Conservation (phyloP, 345 rosid species). For the Lumnitzera racemosa region DNA sequence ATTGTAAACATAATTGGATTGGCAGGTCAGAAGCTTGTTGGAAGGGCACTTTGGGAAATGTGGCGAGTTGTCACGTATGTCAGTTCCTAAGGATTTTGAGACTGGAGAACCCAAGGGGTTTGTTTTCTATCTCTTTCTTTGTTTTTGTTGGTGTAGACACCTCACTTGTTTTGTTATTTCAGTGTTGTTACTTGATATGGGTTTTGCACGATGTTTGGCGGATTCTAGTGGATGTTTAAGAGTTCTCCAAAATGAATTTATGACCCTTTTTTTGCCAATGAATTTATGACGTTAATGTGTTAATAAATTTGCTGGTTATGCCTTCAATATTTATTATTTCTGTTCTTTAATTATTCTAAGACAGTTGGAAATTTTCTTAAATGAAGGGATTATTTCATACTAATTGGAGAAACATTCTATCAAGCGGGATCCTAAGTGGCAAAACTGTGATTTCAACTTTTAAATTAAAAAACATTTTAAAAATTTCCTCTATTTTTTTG, state of each 20-base stretch:
- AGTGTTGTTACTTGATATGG: too few relatives aligned
- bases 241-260: background rate
- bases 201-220: too few relatives aligned
- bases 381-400: too few relatives aligned
- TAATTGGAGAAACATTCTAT: too few relatives aligned
- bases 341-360: background rate
- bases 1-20: background rate
- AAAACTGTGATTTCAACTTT: too few relatives aligned
- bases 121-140: conserved; percentile 9
- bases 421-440: too few relatives aligned
- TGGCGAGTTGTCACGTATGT: conserved; percentile 54
- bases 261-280: too few relatives aligned
- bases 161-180: too few relatives aligned
- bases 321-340: background rate
- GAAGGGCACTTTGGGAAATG: conserved; percentile 58
- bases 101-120: conserved; percentile 71
- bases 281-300: background rate
- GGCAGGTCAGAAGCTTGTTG: conserved; percentile 47
- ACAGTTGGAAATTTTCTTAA: background rate
- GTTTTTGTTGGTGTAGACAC: background rate
- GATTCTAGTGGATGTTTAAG: too few relatives aligned
- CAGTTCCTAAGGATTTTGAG: conserved; percentile 61
- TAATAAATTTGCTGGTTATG: background rate
- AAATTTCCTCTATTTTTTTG: background rate
- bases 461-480: background rate